phyloP scores from a whole-genome alignment of 2,329 filamentous ascomycete species.

The Rhexocercosporidium sp. region DNA sequence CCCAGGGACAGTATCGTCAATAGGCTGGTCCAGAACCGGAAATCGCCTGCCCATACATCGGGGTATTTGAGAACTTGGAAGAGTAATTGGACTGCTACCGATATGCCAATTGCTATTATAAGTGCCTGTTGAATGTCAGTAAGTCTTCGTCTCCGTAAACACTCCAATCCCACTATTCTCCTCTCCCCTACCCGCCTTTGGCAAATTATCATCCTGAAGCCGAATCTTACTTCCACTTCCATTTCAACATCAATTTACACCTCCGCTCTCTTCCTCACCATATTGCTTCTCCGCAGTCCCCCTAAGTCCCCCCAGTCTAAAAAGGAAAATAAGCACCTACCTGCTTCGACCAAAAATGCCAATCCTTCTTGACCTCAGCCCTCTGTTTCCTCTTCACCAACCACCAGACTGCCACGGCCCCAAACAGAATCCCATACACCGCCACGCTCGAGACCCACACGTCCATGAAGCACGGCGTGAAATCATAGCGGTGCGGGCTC shows the following conservation, averaged over 20 bases:
- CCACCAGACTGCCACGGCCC: constrained; percentile 79
- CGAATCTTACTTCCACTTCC: background rate
- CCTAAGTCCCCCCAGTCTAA: background rate
- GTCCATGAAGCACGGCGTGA: constrained; percentile 97
- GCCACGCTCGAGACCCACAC: constrained; percentile 83
- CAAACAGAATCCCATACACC: constrained; percentile 77
- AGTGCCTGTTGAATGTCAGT: constrained; percentile 52
- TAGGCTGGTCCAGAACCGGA: constrained; percentile 74
- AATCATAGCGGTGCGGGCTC: constrained; percentile 86
- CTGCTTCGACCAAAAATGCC: constrained; percentile 93
- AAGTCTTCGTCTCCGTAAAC: background rate
- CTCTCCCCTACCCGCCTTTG: background rate
- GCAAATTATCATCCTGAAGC: background rate
- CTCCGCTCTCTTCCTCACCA: background rate
- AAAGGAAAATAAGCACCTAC: constrained; percentile 55
- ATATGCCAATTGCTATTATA: constrained; percentile 60
- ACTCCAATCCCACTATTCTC: background rate
- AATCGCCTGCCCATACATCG: constrained; percentile 66
- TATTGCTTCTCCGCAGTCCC: background rate
- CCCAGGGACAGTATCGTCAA: constrained; percentile 63
- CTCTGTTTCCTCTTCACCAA: constrained; percentile 72
- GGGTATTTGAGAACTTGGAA: constrained; percentile 65
- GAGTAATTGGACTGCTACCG: constrained; percentile 63
- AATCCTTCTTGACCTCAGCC: constrained; percentile 76
- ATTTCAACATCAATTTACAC: constrained; percentile 17